Conservation (phyloP, 371 early-diverging fungal species). For the Actinomucor elegans region DNA sequence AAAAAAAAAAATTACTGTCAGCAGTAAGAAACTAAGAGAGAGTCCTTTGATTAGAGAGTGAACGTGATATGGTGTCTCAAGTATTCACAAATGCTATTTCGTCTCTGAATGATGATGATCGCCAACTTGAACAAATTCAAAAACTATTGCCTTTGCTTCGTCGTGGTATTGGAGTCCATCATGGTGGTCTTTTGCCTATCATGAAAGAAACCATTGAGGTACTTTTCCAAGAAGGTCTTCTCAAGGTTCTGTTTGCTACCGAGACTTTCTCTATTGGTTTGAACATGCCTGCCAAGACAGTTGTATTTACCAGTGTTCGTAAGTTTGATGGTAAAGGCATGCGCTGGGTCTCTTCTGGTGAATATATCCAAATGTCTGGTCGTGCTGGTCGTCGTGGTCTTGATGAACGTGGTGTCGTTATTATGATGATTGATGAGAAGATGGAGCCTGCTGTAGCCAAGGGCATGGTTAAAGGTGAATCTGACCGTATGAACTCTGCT, state of each 20-base stretch:
- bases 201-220: conserved; percentile 99
- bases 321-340: conserved; percentile 96
- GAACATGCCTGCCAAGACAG: conserved; percentile 99
- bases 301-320: conserved; percentile 96
- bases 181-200: conserved; percentile 98
- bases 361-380: conserved; percentile 99
- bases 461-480: conserved; percentile 91
- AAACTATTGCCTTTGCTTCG: conserved; percentile 92
- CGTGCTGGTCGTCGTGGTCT: conserved; percentile 98
- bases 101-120: conserved; percentile 92
- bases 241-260: conserved; percentile 99
- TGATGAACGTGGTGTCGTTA: conserved; percentile 98
- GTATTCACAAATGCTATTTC: conserved; percentile 96
- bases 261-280: conserved; percentile 99
- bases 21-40: not conserved
- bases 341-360: conserved; percentile 94
- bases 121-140: conserved; percentile 92
- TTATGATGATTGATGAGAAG: conserved; percentile 96
- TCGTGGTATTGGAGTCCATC: conserved; percentile 99
- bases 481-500: conserved; percentile 95
- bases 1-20: not conserved
- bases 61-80: conserved; percentile 85
- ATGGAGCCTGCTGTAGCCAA: conserved; percentile 95
- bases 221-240: conserved; percentile 97
- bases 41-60: conserved; percentile 52